Percentiles rank a stretch among this genome's conserved stretches.
These are phyloP conservation scores for Aspergillus campestris DNA, from an alignment of 495 filamentous ascomycete species.

Conservation along the genomic window DNA sequence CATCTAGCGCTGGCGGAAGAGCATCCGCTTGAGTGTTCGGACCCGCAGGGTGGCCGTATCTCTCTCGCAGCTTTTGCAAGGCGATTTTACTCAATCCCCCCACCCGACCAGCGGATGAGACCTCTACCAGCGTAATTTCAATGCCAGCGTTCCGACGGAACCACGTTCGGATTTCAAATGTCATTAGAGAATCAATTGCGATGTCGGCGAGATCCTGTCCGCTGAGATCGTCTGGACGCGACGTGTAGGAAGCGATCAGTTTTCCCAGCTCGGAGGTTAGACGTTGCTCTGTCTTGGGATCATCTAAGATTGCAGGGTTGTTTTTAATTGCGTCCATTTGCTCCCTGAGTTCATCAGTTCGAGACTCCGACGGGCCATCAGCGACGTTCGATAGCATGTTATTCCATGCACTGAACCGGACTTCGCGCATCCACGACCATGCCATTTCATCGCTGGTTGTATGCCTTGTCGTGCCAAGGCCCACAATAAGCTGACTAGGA, in stretches of 20 bases:
- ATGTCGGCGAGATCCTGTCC: constrained; percentile 24
- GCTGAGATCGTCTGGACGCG: constrained; percentile 15
- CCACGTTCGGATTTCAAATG: constrained; percentile 38
- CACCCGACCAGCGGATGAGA: constrained; percentile 14
- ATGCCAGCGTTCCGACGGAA: constrained; percentile 17
- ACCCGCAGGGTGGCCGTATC: constrained; percentile 1
- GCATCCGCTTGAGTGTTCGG: neutral
- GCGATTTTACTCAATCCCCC: constrained; percentile 10
- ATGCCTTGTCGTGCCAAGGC: neutral
- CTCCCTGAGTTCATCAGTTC: constrained; percentile 10
- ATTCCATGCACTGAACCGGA: constrained; percentile 2
- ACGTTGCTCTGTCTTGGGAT: constrained; percentile 4
- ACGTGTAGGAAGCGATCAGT: constrained; percentile 25
- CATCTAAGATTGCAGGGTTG: constrained; percentile 8
- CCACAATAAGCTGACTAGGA: neutral
- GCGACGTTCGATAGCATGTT: constrained; percentile 1
- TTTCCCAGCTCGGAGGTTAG: constrained; percentile 15
- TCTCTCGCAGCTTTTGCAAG: constrained; percentile 7
- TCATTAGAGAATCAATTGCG: constrained; percentile 35
- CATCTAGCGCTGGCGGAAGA: neutral
- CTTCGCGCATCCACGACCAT: neutral
- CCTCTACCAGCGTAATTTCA: constrained; percentile 24
- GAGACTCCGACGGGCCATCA: neutral
- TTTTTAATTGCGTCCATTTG: constrained; percentile 7
- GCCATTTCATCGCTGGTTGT: neutral